phyloP scores from a whole-genome alignment of 805 yeast genomes.

The Lipomyces lipofer region DNA sequence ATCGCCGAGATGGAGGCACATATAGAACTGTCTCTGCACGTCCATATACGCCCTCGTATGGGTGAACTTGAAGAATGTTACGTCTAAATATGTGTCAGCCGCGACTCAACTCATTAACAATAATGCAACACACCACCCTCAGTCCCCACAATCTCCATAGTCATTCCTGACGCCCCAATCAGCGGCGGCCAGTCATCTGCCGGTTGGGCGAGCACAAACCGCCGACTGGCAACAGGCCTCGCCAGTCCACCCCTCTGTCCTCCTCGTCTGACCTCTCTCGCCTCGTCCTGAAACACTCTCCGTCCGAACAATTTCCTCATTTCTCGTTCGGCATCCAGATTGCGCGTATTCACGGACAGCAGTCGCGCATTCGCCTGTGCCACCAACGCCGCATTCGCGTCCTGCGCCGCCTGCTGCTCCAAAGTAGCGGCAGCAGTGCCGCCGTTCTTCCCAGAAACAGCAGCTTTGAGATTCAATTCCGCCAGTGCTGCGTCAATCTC shows the following conservation, averaged over 20 bases:
- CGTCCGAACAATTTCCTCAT: constrained; percentile 31
- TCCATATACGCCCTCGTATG: constrained; percentile 45
- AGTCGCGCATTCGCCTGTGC: constrained; percentile 17
- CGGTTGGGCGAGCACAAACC: constrained; percentile 28
- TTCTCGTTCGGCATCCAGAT: constrained; percentile 31
- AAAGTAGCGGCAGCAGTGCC: neutral
- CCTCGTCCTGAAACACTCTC: constrained; percentile 24
- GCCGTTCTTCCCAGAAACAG: neutral
- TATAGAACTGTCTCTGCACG: constrained; percentile 48
- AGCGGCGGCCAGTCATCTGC: constrained; percentile 33
- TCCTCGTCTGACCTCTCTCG: constrained; percentile 11
- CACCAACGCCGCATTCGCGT: neutral
- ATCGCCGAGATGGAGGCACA: constrained; percentile 68
- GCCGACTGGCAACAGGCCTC: constrained; percentile 12
- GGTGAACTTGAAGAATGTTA: constrained; percentile 55
- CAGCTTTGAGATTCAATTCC: constrained; percentile 22
- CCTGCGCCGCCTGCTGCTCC: neutral
- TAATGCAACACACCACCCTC: constrained; percentile 12
- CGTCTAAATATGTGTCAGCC: constrained; percentile 32
- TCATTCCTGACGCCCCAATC: constrained; percentile 16
- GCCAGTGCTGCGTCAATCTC: constrained; percentile 28
- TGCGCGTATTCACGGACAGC: constrained; percentile 23
- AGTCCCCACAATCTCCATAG: constrained; percentile 29
- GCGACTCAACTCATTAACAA: neutral
- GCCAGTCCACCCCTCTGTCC: constrained; percentile 18